Percentiles rank a stretch among this genome's conserved stretches.
phyloP scores from a whole-genome alignment of 352 stramenopile genomes.

The Phytophthora palmivora region DNA sequence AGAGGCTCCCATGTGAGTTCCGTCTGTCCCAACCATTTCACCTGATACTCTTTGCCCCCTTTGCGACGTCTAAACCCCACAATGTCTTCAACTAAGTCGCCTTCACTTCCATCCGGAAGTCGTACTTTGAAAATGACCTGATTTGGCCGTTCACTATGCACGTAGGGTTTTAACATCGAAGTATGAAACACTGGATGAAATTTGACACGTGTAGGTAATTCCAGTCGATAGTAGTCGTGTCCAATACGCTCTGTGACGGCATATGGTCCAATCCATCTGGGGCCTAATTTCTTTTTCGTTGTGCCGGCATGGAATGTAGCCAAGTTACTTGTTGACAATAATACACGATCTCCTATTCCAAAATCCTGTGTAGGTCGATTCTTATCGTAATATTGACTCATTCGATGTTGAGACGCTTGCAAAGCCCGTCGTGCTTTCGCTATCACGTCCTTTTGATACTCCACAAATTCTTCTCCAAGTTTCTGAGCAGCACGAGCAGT shows the following conservation, averaged over 20 bases:
- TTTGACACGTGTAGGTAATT: not conserved
- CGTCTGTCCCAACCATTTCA: not conserved
- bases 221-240: not conserved
- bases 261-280: conserved; percentile 56
- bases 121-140: conserved; percentile 6
- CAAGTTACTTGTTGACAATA: not conserved
- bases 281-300: conserved; percentile 1
- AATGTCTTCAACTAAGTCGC: conserved; percentile 10
- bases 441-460: not conserved
- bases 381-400: not conserved
- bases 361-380: not conserved
- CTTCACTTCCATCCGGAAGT: conserved; percentile 7
- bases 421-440: not conserved
- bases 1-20: not conserved
- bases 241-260: not conserved
- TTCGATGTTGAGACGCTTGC: not conserved
- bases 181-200: conserved; percentile 10
- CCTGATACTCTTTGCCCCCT: not conserved
- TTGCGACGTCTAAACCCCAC: not conserved
- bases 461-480: not conserved
- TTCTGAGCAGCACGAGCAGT: not conserved
- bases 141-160: too few relatives aligned
- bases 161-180: not conserved
- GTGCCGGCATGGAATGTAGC: not conserved
- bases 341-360: not conserved